Evolutionary conservation across 139 green algal genomes (phyloP), one percentile per base, ranked within the genome.

Genomic region (Tetradesmus obliquus): DNA sequence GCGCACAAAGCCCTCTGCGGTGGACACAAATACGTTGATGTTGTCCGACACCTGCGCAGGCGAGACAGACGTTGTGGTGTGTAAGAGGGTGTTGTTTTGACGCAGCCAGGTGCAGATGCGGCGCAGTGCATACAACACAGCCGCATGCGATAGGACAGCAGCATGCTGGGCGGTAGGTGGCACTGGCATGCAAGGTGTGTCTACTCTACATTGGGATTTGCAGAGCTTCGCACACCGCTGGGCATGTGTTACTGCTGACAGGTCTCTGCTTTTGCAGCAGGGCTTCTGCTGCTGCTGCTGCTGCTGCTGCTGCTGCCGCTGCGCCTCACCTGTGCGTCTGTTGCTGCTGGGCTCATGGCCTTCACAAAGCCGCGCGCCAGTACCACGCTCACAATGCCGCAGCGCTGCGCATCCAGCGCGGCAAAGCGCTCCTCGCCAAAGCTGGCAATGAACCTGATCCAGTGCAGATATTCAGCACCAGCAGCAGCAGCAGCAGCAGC

Each of bases 381-480:
- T 7, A 53, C 13, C 3, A 92, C 79, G 19, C 60, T 55, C 60
- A 94, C 86, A 10, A 53, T 17, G 10, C 89, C 93, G 0, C 79
- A 72, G 55, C 84, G 82, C 66, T 91, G 71, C 7, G 87, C 51
- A 81, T 94, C 92, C 87, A 95, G 82, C 1, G 84, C 69, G 8
- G 81, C 84, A 87, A 95, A 95, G 32, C 92, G 90, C 3, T 88
- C 84, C 5, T 92, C 87, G 3, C 88, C 93, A 57, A 94, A 58
- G 15, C 24, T 83, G 17, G 3, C 55, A 19, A 95, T 90, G 85
- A 92, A 93, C 55, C 88, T 92, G 81, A 5, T 66, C 15, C 60
- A 76, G 13, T 8, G 32, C 79, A 84, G 32, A 45, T 45, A 45
- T 45, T 1, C 32, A 45, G 32, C 32, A 45, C 51, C 55, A 51